Conservation (phyloP, 768 basidiomycete genomes). For the Tylopilus cervinicoccineus region DNA sequence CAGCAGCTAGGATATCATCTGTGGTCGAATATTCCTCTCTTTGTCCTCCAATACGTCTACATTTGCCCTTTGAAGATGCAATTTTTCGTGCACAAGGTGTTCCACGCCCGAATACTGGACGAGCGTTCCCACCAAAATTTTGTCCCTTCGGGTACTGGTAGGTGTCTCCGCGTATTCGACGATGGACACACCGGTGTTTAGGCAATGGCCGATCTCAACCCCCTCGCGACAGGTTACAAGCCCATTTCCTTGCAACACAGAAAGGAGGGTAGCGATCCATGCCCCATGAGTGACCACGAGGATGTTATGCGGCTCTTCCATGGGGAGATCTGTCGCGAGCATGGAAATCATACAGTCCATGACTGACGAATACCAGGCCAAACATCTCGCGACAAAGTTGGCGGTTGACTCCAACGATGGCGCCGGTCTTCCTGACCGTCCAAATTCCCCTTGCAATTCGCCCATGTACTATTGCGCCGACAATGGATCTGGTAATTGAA, state of each 20-base stretch:
- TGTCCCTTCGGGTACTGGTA: constrained; percentile 8
- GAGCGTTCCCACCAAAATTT: constrained; percentile 34
- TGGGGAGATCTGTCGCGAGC: constrained; percentile 23
- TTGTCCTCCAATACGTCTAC: constrained; percentile 40
- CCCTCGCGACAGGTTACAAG: constrained; percentile 34
- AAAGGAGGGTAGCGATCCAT: constrained; percentile 52
- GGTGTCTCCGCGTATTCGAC: constrained; percentile 46
- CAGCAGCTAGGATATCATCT: constrained; percentile 10
- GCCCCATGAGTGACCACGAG: constrained; percentile 69
- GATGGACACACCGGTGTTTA: constrained; percentile 43
- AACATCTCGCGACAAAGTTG: constrained; percentile 45
- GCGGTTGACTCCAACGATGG: constrained; percentile 27
- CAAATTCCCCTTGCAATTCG: constrained; percentile 49
- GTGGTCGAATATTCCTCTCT: neutral
- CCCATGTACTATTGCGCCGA: constrained; percentile 50
- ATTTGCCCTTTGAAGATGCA: constrained; percentile 42
- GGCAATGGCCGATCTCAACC: constrained; percentile 21
- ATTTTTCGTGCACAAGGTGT: constrained; percentile 41
- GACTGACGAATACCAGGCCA: constrained; percentile 61
- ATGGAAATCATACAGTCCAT: constrained; percentile 24
- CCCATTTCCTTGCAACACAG: constrained; percentile 40
- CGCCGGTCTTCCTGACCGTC: constrained; percentile 12
- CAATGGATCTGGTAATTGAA: neutral
- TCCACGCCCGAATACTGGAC: constrained; percentile 51
- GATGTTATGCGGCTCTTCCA: constrained; percentile 33